Evolutionary conservation across 2,329 filamentous ascomycete species (phyloP).

Genomic region (Aureobasidium lini): DNA sequence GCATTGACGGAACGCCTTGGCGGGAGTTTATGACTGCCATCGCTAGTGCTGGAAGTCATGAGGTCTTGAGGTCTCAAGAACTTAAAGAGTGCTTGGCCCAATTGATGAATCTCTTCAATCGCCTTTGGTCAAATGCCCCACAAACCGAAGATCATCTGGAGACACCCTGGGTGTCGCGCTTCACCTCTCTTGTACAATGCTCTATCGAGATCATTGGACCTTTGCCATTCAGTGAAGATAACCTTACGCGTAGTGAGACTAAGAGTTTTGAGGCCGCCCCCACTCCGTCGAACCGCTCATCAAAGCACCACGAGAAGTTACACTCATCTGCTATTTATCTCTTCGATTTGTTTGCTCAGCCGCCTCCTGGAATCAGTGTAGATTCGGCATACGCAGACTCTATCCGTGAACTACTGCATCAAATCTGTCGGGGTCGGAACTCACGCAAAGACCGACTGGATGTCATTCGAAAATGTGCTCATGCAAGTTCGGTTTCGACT

Average conservation of each 20-base stretch:
- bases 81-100: conserved; percentile 71
- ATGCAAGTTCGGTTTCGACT: neutral
- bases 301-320: conserved; percentile 44
- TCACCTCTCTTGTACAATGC: conserved; percentile 42
- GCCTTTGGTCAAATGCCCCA: conserved; percentile 57
- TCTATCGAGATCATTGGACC: conserved; percentile 45
- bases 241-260: conserved; percentile 45
- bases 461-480: conserved; percentile 16
- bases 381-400: neutral
- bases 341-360: conserved; percentile 48
- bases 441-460: conserved; percentile 15
- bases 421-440: conserved; percentile 7
- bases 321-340: conserved; percentile 60
- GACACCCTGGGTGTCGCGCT: conserved; percentile 40
- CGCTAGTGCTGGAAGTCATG: conserved; percentile 65
- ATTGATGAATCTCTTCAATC: conserved; percentile 60
- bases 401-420: conserved; percentile 4
- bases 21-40: conserved; percentile 53
- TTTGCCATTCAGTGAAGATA: conserved; percentile 44
- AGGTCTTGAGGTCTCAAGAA: conserved; percentile 81
- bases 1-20: conserved; percentile 24
- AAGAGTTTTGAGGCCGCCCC: conserved; percentile 55
- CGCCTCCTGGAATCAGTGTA: conserved; percentile 2
- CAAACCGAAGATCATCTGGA: conserved; percentile 27
- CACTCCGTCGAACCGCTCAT: conserved; percentile 57